Base-by-base conservation (phyloP, 2,329 filamentous ascomycete species). In the Colletotrichum sublineola region DNA sequence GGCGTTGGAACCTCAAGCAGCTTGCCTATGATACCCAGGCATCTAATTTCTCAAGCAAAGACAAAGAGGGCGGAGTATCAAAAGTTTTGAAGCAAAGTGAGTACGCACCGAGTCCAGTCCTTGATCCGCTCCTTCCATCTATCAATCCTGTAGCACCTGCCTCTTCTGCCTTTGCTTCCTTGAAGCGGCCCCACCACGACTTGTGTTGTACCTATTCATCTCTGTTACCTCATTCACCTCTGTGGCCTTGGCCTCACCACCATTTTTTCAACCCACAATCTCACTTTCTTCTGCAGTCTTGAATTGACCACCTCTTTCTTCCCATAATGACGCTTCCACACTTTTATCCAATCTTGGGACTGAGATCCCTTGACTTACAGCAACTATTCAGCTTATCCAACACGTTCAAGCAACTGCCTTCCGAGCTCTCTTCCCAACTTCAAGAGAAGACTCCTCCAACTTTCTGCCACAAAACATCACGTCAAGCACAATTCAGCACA, bases 1-100 rank as follows among this genome's bases (percentile, higher is more conserved):
- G 2, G 9, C 2, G 3, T 4, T 15, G 5, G 14, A 1, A 8
- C 11, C 20, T 1, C 1, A 5, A 5, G 7, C 29, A 4, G 7
- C 6, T 20, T 7, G 20, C 6, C 4, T 7, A 5, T 12, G 5
- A 5, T 24, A 12, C 9, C 15, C 3, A 53, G 50, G 50, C 50
- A 33, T 9, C 29, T 7, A 12, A 15, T 8, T 31, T 7, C 14
- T 14, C 24, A 52, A 5, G 24, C 14, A 5, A 9, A 20, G 14
- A 53, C 24, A 53, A 53, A 53, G 50, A 46, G 18, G 8, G n/a
- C n/a, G 18, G 18, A 44, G 42, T 20, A 44, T 5, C 20, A n/a
- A 46, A 1, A 52, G 29, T 52, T 3, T 15, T 24, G 6, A 24
- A 24, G 24, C 48, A 14, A 24, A 24, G 24, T 52, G 48, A 29